Evolutionary conservation across 2,329 filamentous ascomycete genomes (phyloP), one percentile per base, ranked within the genome.

Genomic region (Lachnellula arida): DNA sequence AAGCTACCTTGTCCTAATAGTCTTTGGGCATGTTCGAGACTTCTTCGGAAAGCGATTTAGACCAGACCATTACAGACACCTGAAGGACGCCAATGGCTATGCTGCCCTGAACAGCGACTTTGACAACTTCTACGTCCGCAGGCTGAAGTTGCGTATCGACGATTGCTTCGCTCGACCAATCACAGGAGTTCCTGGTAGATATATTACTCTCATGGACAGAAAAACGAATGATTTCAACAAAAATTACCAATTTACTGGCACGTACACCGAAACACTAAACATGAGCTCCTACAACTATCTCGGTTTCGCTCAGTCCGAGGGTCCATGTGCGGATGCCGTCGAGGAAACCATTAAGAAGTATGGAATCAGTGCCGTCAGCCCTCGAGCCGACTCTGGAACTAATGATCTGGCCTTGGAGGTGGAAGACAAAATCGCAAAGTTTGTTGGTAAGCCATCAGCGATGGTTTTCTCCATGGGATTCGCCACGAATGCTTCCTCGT

Each of bases 401-500:
- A 87, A 88, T 2, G 94, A 97, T 69, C 78, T 99, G 56, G 87
- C 91, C 55, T 67, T 89, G 37, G 93, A 99, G 71, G 92, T 97
- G 3, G 94, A 99, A 77, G 85, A 87, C 32, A 81, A 96, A 68
- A 84, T 97, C 63, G 94, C 94, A 46, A 81, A 82, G 46, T 99
- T 99, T 68, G 90, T 97, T 40, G 93, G 92, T 71, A 99, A 97
- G 78, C 88, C 92, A 56, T 85, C 89, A 28, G 87, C 94, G 28
- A 97, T 97, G 87, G 87, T 99, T 51, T 97, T 97, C 77, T 97
- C 93, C 23, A 99, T 99, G 94, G 94, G 94, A 35, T 99, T 96
- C 71, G 91, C 92, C 60, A 99, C 94, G 62, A 99, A 99, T 69
- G 88, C 93, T 32, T 90, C 88, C 63, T 85, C 92, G 15, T 97